These are phyloP conservation scores for Hymenoscyphus repandus DNA, from an alignment of 2,329 filamentous ascomycete genomes.

Conservation along the genomic window DNA sequence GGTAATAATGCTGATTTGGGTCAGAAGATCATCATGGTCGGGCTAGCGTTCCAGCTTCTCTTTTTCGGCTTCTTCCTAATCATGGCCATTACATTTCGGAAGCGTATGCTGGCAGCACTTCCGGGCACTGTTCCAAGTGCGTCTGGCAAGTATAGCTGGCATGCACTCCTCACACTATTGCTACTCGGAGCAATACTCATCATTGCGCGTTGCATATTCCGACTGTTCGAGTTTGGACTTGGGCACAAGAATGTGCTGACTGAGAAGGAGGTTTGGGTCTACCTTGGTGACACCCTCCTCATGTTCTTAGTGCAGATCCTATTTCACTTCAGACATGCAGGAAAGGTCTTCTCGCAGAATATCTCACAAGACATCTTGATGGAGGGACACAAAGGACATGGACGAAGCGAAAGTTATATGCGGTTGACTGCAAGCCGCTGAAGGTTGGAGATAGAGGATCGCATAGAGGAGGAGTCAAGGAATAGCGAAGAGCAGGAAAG, in stretches of 20 bases:
- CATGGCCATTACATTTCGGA: conserved; percentile 5
- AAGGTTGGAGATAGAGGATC: too few relatives aligned
- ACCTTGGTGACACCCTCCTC: conserved; percentile 37
- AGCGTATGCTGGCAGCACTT: conserved; percentile 3
- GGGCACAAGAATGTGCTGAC: conserved; percentile 38
- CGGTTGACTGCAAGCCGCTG: too few relatives aligned
- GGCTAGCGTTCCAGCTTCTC: conserved; percentile 42
- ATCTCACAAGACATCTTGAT: neutral
- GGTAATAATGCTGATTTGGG: neutral
- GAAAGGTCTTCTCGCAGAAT: conserved; percentile 18
- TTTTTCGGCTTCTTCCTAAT: conserved; percentile 44
- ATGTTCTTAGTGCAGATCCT: conserved; percentile 36
- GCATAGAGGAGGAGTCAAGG: too few relatives aligned
- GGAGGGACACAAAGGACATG: neutral
- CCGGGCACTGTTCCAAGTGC: neutral
- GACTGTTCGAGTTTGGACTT: conserved; percentile 40
- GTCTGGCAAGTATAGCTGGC: conserved; percentile 20
- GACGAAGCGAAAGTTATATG: neutral
- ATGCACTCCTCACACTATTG: conserved; percentile 34
- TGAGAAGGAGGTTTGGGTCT: conserved; percentile 37
- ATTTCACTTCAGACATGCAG: conserved; percentile 33
- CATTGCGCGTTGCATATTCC: conserved; percentile 39
- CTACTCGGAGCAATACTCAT: conserved; percentile 39
- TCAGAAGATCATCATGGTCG: conserved; percentile 30
- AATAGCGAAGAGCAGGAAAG: too few relatives aligned